Conservation (phyloP, 176 grass and related monocot genomes). For the Ensete ventricosum region DNA sequence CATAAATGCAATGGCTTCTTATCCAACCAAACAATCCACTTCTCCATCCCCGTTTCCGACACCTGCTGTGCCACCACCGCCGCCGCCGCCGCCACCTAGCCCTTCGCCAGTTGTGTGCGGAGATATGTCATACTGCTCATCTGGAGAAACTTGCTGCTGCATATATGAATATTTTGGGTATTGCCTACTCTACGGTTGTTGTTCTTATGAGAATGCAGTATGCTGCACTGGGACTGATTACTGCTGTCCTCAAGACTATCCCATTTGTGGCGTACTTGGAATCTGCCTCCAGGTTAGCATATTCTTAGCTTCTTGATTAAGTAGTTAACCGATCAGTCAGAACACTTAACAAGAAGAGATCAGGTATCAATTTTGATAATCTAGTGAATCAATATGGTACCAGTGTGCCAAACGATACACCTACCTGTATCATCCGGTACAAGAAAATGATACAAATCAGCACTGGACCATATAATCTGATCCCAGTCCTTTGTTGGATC, state of each 20-base stretch:
- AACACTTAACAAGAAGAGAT: not conserved
- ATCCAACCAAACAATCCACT: slow-evolving; percentile 29
- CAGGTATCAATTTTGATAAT: not conserved
- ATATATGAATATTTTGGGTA: slow-evolving; percentile 25
- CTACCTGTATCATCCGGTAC: no score
- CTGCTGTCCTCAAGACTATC: slow-evolving; percentile 44
- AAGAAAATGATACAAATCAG: no score
- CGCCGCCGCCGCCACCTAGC: slow-evolving; percentile 2
- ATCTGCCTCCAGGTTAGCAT: slow-evolving; percentile 29
- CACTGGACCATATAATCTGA: no score
- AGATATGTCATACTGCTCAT: slow-evolving; percentile 31
- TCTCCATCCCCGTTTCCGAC: slow-evolving; percentile 25
- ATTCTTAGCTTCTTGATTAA: not conserved
- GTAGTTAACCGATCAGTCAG: not conserved
- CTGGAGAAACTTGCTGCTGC: slow-evolving; percentile 43
- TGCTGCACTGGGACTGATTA: slow-evolving; percentile 34
- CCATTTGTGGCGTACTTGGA: slow-evolving; percentile 33
- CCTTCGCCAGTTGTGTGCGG: slow-evolving; percentile 30
- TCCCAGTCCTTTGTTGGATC: no score
- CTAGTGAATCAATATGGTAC: no score
- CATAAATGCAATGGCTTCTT: slow-evolving; percentile 41
- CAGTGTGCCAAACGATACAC: no score
- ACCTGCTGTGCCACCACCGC: slow-evolving; percentile 21
- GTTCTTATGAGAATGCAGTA: slow-evolving; percentile 36
- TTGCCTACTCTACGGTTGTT: slow-evolving; percentile 41